Evolutionary conservation across 768 basidiomycete species (phyloP), one percentile per base, ranked within the genome.

Genomic region (Lentinula edodes): DNA sequence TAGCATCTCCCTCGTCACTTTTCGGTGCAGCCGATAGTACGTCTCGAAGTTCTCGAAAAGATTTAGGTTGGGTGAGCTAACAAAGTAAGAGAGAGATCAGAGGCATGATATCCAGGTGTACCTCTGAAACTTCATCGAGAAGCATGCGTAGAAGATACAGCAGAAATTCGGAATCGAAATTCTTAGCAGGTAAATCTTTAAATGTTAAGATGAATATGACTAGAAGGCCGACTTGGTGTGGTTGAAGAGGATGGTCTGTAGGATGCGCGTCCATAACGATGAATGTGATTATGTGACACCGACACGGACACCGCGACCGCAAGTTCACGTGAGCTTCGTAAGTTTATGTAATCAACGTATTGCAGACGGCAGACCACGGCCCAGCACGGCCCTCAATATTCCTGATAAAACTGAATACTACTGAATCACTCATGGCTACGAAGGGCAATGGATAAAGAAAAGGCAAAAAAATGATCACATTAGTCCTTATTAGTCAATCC

Each of bases 201-300:
- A 86, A 89, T 4, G 82, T 74, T 12, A 88, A 74, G 62, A 85
- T 75, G 39, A 92, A 75, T 28, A 91, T 75, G 38, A 82, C 81
- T 36, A 93, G 76, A 15, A 93, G 75, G 53, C 81, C 81, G 55
- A 93, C 76, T 69, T 94, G 92, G 66, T 93, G 91, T 1, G 91
- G 90, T 59, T 85, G 80, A 34, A 93, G 78, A 60, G 85, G 78
- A 72, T 90, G 87, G 56, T 85, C 82, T 6, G 82, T 80, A 1
- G 87, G 85, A 42, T 51, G 45, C 46, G 46, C 46, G 46, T 48
- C 46, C 46, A 48, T 48, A 5, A 48, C 46, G 20, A 18, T 18
- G 46, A 48, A 20, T 39, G 28, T 28, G 28, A 28, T 28, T 28
- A 28, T 28, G 28, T 28, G 28, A 28, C 28, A 28, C 28, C 3